Conservation (phyloP, 73 alveolate genomes). For the Breviolum minutum region DNA sequence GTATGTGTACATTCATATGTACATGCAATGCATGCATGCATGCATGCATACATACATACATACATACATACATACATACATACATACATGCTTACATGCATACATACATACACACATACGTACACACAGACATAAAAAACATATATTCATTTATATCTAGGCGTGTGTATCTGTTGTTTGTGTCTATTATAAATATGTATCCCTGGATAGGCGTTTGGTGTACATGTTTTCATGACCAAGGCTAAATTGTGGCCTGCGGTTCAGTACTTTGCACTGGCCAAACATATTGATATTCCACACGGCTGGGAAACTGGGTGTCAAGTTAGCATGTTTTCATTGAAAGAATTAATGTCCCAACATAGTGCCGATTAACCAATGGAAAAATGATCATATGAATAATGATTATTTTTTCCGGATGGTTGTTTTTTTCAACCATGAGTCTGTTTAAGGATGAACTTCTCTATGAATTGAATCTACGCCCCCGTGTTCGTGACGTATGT, state of each 20-base stretch:
- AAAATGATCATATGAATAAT: neutral
- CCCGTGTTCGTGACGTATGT: no score
- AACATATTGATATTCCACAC: neutral
- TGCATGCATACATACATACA: neutral
- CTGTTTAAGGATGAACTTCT: no score
- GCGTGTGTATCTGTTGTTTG: no score
- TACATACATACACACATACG: no score
- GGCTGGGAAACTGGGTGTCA: neutral
- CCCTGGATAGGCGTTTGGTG: no score
- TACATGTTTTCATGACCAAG: no score
- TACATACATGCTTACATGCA: neutral
- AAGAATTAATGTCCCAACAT: neutral
- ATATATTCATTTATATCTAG: no score
- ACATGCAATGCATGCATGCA: neutral
- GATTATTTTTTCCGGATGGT: neutral
- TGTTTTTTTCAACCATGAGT: no score
- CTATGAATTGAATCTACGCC: no score
- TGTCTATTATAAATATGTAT: no score
- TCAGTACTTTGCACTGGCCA: neutral
- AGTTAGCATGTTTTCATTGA: neutral
- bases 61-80: neutral
- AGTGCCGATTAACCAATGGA: neutral
- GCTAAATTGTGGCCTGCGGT: neutral
- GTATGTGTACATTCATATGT: no score
- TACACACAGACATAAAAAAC: no score